Evolutionary conservation across 306 rosid species (phyloP), one percentile per base, ranked within the genome.

Genomic region (Cucumis cinereus): DNA sequence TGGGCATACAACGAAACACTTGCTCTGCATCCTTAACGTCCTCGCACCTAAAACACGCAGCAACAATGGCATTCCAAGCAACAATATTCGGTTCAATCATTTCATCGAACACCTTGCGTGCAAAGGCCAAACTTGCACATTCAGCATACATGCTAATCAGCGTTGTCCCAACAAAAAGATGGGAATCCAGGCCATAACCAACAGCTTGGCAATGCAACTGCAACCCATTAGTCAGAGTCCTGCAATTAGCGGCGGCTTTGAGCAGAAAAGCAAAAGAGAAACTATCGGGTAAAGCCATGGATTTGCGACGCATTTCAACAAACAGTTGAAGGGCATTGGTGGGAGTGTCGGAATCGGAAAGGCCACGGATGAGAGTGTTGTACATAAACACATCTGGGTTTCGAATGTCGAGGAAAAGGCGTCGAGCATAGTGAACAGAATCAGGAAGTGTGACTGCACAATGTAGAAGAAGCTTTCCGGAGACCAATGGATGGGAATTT

Each of bases 351-450:
- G 92, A 89, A 13, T 84, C 83, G 3, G 92, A 85, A 19, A 90
- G 82, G 12, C 92, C 91, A 4, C 98, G 86, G 11, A 91, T 88
- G 78, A 91, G 89, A 7, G 96, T 82, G 73, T 93, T 93, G 92
- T 84, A 84, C 92, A 93, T 91, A 91, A 89, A 93, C 22, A 86
- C 83, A 80, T 93, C 97, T n/a, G 93, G 96, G 72, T 83, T 50
- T 9, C 79, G 89, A 47, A 83, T 85, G 70, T 89, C 88, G 10
- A 62, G 79, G 79, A 91, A 83, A 73, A 93, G 82, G 24, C 84
- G 86, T 82, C 87, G 86, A 61, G 89, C 83, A 64, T 91, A 86
- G 73, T 78, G 82, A 43, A 91, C 87, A 56, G 87, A 82, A 43
- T 79, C 87, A 75, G 97, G 78, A 77, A 91, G 76, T 30, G 87